Base-by-base conservation (phyloP, 352 stramenopile genomes). In the Pythium utonaiense region DNA sequence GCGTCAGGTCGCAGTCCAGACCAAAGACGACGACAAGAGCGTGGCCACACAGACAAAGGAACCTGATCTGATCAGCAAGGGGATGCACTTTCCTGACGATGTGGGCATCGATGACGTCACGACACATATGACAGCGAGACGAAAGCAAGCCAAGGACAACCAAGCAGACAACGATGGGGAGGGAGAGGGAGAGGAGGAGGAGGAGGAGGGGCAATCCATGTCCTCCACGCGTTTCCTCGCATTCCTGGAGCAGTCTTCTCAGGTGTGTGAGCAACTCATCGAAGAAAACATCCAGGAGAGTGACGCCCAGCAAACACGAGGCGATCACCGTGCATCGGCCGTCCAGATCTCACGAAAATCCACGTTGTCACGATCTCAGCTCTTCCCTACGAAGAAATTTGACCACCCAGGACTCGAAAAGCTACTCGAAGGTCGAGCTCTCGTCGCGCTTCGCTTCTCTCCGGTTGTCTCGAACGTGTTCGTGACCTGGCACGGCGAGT, bases 21-120 rank as follows among this genome's bases (percentile, higher is more conserved):
- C 77, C 0, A 86, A 75, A 54, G 81, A 89, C 36, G 79, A 78
- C 10, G 78, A 77, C 21, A 77, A 80, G 34, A 62, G 64, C 2
- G 62, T 77, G 3, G 57, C 34, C 14, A 86, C 74, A 14, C 79
- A 89, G 62, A 89, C 79, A 10, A 85, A 88, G 41, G 47, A 64
- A 6, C 62, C 71, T 1, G 53, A 71, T n/a, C 54, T 60, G 0
- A 51, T 70, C 8, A 70, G 88, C 42, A 77, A 83, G 33, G 71
- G 66, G 30, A 91, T 88, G 79, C 76, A 87, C 33, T 91, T 89
- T 22, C 82, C 82, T 0, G 82, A 91, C 33, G 79, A 91, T n/a
- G 78, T 89, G 5, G 82, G 82, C 9, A 57, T 86, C n/a, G 81
- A 87, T 50, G 60, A 47, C 50, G 53, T 48, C 48, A 16, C 44